Conservation (phyloP, 371 early-diverging fungal genomes). For the Mortierella sp. region DNA sequence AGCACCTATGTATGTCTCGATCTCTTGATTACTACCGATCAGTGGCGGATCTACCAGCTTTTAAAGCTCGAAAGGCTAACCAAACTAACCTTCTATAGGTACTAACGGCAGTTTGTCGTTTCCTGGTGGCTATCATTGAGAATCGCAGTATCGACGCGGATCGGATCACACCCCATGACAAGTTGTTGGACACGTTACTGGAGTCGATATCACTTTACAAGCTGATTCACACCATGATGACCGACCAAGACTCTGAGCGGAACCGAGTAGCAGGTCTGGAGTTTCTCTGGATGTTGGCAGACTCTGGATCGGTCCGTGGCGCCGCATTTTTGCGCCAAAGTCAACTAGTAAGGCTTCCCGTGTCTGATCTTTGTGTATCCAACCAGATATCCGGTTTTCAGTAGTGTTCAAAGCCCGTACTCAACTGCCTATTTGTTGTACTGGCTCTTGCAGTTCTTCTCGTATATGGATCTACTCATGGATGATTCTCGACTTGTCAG, state of each 20-base stretch:
- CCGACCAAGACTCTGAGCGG: constrained; percentile 39
- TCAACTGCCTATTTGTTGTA: no score
- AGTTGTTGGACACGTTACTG: constrained; percentile 34
- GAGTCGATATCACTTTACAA: constrained; percentile 38
- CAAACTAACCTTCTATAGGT: constrained; percentile 27
- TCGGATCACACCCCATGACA: constrained; percentile 42
- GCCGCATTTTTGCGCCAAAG: constrained; percentile 45
- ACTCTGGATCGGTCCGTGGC: constrained; percentile 32
- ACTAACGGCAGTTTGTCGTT: constrained; percentile 37
- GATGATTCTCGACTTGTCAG: constrained; percentile 56
- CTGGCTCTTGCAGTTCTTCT: constrained; percentile 19
- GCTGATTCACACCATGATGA: constrained; percentile 47
- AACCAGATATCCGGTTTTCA: no score
- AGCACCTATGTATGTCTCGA: constrained; percentile 39
- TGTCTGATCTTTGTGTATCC: neutral
- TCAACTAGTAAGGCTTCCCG: constrained; percentile 26
- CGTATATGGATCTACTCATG: constrained; percentile 51
- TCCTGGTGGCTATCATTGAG: constrained; percentile 50
- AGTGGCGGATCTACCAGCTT: neutral
- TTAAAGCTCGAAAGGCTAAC: neutral
- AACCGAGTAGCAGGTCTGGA: constrained; percentile 52
- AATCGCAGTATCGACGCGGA: constrained; percentile 40
- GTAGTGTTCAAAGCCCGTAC: no score
- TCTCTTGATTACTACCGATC: neutral
- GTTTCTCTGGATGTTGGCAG: constrained; percentile 50